These are phyloP conservation scores for Oenanthe javanica DNA, from an alignment of 140 eudicot genomes.

Conservation along the genomic window DNA sequence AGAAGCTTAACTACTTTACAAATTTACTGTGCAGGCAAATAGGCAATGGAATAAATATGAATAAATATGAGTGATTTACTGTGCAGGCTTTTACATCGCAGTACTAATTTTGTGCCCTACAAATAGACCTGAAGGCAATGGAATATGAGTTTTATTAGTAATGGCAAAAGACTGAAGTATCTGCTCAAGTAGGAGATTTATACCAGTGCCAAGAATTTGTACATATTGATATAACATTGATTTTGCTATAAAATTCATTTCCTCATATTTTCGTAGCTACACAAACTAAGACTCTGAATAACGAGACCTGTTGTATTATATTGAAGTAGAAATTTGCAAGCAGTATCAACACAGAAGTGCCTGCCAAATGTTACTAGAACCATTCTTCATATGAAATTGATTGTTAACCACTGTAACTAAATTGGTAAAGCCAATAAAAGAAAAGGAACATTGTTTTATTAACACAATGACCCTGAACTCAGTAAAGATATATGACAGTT, in stretches of 20 bases:
- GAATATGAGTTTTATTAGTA: too few species aligned
- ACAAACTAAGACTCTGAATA: background rate
- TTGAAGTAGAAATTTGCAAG: background rate
- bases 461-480: too few species aligned
- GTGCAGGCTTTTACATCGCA: conserved; percentile 45
- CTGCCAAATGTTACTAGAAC: background rate
- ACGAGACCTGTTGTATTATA: background rate
- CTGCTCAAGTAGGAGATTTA: too few species aligned
- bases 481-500: too few species aligned
- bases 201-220: too few species aligned
- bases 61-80: too few species aligned
- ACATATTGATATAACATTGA: background rate
- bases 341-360: background rate
- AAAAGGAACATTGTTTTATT: background rate
- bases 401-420: background rate
- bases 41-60: too few species aligned
- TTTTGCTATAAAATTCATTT: background rate
- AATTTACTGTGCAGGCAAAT: too few species aligned
- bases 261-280: background rate
- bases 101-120: too few species aligned
- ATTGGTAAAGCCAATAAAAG: background rate
- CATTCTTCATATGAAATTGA: background rate
- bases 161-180: too few species aligned
- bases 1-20: too few species aligned
- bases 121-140: too few species aligned